Evolutionary conservation across 2,329 filamentous ascomycete genomes (phyloP), one percentile per base, ranked within the genome.

Genomic region (Sclerotinia minor): DNA sequence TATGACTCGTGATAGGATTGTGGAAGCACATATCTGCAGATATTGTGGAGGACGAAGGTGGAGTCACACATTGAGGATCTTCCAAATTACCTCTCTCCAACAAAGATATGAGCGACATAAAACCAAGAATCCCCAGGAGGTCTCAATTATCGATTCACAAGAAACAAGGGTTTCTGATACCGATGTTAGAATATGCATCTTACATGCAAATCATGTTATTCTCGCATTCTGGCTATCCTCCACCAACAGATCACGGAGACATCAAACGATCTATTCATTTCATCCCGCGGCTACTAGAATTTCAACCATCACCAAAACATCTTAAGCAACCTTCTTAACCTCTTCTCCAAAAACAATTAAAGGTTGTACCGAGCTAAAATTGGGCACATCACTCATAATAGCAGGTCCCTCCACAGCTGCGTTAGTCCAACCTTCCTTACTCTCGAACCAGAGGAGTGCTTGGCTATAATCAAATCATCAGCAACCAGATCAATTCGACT

Each of bases 341-440:
- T 41, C 65, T 6, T 19, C 13, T 29, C 65, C 65, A 17, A 52
- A 8, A n/a, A 55, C 17, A 55, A 67, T 2, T 1, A 67, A 26
- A 6, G 65, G 50, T 29, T 55, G 21, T 58, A 54, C 57, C 2
- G 47, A 54, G 58, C 58, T 67, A 11, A 64, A 67, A 17, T 64
- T 64, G 3, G 58, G 5, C 3, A 67, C 5, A 55, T 67, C 65
- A 1, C 5, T 29, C 50, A 67, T 32, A 3, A 67, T 17, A 7
- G 8, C 6, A 19, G 38, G 19, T 3, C 21, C 58, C 29, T 64
- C 49, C 5, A 29, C 41, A 0, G 4, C 58, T 35, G 1, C 65
- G n/a, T 47, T 49, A 26, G 11, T 13, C 35, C 38, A 60, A 2
- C 24, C 41, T 3, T 67, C 64, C 19, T 44, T 44, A 26, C 45